Evolutionary conservation across 352 stramenopile species (phyloP).

Genomic region (Phytophthora rubi): DNA sequence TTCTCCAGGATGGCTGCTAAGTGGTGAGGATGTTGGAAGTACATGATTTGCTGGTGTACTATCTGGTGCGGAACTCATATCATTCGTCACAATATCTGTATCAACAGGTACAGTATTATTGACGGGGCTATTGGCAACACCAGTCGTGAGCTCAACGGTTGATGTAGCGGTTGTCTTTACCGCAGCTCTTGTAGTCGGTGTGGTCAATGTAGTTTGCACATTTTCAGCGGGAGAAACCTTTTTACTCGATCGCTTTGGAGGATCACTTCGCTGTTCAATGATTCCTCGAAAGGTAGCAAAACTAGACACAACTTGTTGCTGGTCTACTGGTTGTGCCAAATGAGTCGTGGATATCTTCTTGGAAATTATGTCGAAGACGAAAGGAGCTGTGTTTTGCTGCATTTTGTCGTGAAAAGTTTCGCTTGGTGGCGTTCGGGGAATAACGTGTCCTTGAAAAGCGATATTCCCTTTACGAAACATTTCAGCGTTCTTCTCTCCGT

Average conservation of each 20-base stretch:
- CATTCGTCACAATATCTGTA: background rate
- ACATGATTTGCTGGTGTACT: background rate
- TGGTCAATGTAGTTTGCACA: background rate
- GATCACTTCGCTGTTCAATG: constrained; percentile 27
- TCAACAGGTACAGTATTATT: background rate
- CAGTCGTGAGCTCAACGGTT: background rate
- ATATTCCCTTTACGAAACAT: constrained; percentile 65
- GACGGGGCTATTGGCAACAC: background rate
- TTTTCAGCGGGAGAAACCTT: constrained; percentile 12
- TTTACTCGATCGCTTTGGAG: constrained; percentile 16
- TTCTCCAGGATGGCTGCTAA: background rate
- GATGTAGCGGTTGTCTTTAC: background rate
- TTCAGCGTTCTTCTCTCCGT: constrained; percentile 11
- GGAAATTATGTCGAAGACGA: constrained; percentile 33
- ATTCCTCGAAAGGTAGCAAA: constrained; percentile 44
- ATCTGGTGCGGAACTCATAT: background rate
- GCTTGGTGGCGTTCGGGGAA: constrained; percentile 24
- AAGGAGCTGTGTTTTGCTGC: constrained; percentile 35
- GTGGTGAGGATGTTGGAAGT: background rate
- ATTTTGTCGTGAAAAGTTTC: constrained; percentile 41
- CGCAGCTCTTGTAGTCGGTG: background rate
- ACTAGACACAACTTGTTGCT: constrained; percentile 34
- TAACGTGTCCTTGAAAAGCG: constrained; percentile 47
- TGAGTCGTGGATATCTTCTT: background rate
- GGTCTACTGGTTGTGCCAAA: background rate